phyloP scores from a whole-genome alignment of 352 stramenopile genomes.

The Pythium angustatum region DNA sequence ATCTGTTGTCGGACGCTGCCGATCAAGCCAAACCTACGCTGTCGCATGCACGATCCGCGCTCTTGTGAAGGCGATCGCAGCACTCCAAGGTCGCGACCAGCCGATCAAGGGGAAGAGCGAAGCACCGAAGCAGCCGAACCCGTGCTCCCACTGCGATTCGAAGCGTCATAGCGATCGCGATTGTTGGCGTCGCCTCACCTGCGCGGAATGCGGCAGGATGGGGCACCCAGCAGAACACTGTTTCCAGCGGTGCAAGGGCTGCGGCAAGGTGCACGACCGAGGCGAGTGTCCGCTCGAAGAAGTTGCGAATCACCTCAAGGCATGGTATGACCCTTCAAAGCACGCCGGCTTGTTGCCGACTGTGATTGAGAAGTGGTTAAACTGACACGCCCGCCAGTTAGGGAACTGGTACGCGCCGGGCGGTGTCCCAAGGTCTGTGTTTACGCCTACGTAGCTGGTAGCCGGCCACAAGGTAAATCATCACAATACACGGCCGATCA shows the following conservation, averaged over 20 bases:
- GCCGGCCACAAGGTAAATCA: no score
- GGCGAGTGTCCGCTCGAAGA: slow-evolving; percentile 1
- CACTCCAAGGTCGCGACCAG: not conserved
- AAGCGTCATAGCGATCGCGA: slow-evolving; percentile 8
- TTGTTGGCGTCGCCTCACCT: slow-evolving; percentile 16
- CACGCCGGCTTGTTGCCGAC: slow-evolving; percentile 10
- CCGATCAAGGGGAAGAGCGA: not conserved
- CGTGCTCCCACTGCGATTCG: slow-evolving; percentile 16
- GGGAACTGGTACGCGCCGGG: slow-evolving; percentile 14
- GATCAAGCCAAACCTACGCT: no score
- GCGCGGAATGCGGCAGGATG: not conserved
- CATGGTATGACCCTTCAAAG: slow-evolving; percentile 10
- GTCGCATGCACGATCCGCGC: no score
- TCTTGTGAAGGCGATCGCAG: not conserved
- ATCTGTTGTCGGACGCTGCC: no score
- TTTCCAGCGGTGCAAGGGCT: slow-evolving; percentile 9
- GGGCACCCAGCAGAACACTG: slow-evolving; percentile 11
- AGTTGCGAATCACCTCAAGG: slow-evolving; percentile 1
- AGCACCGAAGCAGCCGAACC: not conserved
- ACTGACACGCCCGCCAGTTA: slow-evolving; percentile 9
- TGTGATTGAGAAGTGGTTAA: slow-evolving; percentile 19
- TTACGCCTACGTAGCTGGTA: no score
- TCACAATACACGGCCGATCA: slow-evolving; percentile 4
- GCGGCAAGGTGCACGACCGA: slow-evolving; percentile 2
- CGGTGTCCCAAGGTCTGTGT: slow-evolving; percentile 12